Percentiles rank a stretch among this genome's conserved stretches.
phyloP scores from a whole-genome alignment of 2,329 filamentous ascomycete genomes.

The Huntiella abstrusa region DNA sequence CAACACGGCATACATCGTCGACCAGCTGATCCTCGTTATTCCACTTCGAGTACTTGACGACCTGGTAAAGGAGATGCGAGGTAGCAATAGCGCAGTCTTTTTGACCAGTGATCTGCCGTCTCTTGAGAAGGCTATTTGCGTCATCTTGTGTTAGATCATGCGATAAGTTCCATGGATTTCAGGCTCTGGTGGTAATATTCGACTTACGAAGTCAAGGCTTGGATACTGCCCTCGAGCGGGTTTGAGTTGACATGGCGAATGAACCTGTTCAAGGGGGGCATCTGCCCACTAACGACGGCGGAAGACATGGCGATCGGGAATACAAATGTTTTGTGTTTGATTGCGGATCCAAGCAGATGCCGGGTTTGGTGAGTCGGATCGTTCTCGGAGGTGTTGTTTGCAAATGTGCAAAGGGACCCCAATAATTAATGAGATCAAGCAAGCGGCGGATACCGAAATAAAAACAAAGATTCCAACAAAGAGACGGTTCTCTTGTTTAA shows the following conservation, averaged over 20 bases:
- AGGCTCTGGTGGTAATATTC: slow-evolving; percentile 3
- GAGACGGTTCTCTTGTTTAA: too few relatives aligned
- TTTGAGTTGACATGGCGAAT: slow-evolving; percentile 60
- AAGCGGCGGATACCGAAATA: too few relatives aligned
- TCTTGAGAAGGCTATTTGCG: slow-evolving; percentile 54
- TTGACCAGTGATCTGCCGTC: slow-evolving; percentile 74
- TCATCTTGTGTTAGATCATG: not conserved
- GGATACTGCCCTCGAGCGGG: slow-evolving; percentile 62
- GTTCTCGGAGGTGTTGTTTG: too few relatives aligned
- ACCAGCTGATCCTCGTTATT: slow-evolving; percentile 62
- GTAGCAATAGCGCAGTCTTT: slow-evolving; percentile 83
- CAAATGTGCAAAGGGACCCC: too few relatives aligned
- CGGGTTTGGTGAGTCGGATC: too few relatives aligned
- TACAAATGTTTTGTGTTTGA: too few relatives aligned
- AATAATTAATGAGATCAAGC: too few relatives aligned
- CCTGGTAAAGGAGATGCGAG: slow-evolving; percentile 68
- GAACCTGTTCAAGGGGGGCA: slow-evolving; percentile 60
- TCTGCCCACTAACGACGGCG: slow-evolving; percentile 16
- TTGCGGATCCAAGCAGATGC: too few relatives aligned
- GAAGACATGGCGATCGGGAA: too few relatives aligned
- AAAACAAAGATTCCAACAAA: too few relatives aligned
- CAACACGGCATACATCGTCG: slow-evolving; percentile 59
- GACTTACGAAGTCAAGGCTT: slow-evolving; percentile 62
- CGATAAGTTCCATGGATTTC: not conserved
- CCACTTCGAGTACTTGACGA: slow-evolving; percentile 68